Base-by-base conservation (phyloP, 1,284 basidiomycete genomes). In the Ceratorhiza oryzae-sativae region DNA sequence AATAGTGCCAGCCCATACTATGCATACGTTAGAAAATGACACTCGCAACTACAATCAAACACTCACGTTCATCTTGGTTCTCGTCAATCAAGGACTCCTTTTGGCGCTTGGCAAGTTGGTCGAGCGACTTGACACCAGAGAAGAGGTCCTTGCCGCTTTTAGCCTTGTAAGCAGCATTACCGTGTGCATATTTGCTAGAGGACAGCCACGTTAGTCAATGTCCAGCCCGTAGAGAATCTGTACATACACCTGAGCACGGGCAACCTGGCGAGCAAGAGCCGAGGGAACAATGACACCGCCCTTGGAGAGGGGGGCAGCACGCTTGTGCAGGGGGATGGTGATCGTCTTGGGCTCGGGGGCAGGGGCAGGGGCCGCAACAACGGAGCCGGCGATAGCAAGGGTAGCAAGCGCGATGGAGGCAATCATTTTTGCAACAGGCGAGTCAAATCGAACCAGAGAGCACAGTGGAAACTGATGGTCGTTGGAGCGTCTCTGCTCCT, bases 1-100 rank as follows among this genome's bases (percentile, higher is more conserved):
- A 45, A 71, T 59, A 5, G 60, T 58, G 42, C 60, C 63, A 53
- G 68, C 68, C 68, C 68, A 71, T 6, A 71, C 68, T 71, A 36
- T 42, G 46, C 27, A 23, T 25, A 46, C 25, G 27, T 36, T 3
- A 34, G 36, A 58, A 5, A 23, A 5, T 20, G 53, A 15, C 5
- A 41, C 15, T 39, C 23, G 9, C 8, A 25, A 20, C 23, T 2
- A 46, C 27, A 12, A n/a, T n/a, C n/a, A 9, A 30, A 20, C 20
- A 60, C 68, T 34, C n/a, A 70, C 65, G 53, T 41, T 18, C 1
- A 30, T 71, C 68, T 27, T 71, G 53, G 20, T 60, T n/a, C 25
- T 71, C 68, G 23, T 71, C 68, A 2, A 23, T 30, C 5, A 71
- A 36, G 20, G 68, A 2, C 34, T 71, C 68, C 23, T 49, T 51